Evolutionary conservation across 805 yeast species (phyloP), one percentile per base, ranked within the genome.

Genomic region (Yamadazyma tumulicola): DNA sequence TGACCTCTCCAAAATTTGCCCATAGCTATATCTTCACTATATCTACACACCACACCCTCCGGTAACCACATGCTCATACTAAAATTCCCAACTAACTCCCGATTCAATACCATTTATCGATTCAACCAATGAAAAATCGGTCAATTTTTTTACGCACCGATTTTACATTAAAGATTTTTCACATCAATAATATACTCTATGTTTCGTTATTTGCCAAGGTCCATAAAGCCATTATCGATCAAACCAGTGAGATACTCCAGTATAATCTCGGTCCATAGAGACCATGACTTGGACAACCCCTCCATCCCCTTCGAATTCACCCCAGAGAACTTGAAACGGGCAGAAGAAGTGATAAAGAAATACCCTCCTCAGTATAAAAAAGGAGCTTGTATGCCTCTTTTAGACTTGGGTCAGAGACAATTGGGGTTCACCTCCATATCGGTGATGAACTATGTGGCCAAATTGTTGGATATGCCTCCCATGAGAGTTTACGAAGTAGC

Each of bases 401-500:
- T 85, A 43, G 94, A 85, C 55, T 68, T 85, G 44, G 95, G 93
- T 26, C 95, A 85, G 65, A 82, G 94, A 52, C 95, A 85, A 61
- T 70, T 71, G 37, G 95, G 95, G 0, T 85, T 81, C 69, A 82
- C 93, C 27, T 84, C 94, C 26, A 82, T 85, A 48, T 72, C 86
- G 21, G 93, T 85, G 44, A 85, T 85, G 95, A 85, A 85, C 67
- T 82, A 86, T 56, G 95, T 85, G 32, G 95, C 95, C 35, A 77
- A 81, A 59, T 51, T 81, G 53, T 71, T 85, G 51, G 91, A 84
- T 51, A 82, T 86, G 80, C 95, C 95, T 19, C 94, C 95, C 40
- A 85, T 85, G 95, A 77, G 95, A 64, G 95, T 85, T 19, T 85
- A 85, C 60, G 94, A 85, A 59, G 95, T 85, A 45, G 95, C 95